These are phyloP conservation scores for Chimonanthus praecox DNA, from an alignment of 164 flowering plant species.

Conservation along the genomic window DNA sequence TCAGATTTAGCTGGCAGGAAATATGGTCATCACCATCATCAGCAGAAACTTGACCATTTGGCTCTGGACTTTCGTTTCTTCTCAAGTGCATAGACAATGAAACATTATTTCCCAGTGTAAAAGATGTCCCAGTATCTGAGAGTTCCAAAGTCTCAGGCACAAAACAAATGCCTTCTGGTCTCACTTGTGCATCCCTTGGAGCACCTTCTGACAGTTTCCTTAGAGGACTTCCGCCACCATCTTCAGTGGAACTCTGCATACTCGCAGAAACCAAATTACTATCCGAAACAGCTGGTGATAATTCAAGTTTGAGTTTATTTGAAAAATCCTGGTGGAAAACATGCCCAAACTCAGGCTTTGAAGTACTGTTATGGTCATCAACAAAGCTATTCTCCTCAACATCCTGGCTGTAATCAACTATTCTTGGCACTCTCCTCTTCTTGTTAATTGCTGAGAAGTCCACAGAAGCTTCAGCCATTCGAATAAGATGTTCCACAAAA, in stretches of 20 bases:
- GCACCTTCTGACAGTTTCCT: conserved; percentile 38
- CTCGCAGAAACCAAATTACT: conserved; percentile 62
- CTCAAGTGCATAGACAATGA: conserved; percentile 26
- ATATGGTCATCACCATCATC: conserved; percentile 59
- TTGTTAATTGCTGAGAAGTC: conserved; percentile 65
- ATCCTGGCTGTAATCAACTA: conserved; percentile 31
- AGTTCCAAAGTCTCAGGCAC: conserved; percentile 57
- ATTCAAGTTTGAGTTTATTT: conserved; percentile 61
- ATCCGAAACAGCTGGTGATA: conserved; percentile 81
- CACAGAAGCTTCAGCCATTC: conserved; percentile 49
- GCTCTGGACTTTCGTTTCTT: conserved; percentile 23
- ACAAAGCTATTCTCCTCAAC: conserved; percentile 37
- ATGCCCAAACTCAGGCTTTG: conserved; percentile 45
- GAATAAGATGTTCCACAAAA: conserved; percentile 59
- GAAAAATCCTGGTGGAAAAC: conserved; percentile 55
- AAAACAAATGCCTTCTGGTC: conserved; percentile 30
- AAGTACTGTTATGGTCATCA: conserved; percentile 44
- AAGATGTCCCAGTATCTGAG: conserved; percentile 69
- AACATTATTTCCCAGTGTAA: conserved; percentile 37
- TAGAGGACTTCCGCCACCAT: conserved; percentile 47
- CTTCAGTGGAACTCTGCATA: conserved; percentile 79
- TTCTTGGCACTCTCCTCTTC: conserved; percentile 64
- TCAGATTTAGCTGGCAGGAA: conserved; percentile 73
- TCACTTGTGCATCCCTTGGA: conserved; percentile 29
- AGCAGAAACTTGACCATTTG: conserved; percentile 21